Evolutionary conservation across 495 filamentous ascomycete species (phyloP).

Genomic region (Neurospora pannonica): DNA sequence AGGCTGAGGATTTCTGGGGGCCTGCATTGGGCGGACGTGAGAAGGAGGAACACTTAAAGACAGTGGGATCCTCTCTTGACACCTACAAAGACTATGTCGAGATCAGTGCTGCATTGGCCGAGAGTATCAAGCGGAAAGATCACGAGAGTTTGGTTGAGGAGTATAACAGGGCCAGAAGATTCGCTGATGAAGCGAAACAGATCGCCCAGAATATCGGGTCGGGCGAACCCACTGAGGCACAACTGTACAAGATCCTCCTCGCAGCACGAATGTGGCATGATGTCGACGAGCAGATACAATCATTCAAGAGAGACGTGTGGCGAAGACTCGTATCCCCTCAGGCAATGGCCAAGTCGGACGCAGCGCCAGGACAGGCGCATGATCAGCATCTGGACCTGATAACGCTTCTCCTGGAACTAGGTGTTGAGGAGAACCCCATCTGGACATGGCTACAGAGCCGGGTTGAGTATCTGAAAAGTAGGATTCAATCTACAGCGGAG

Average conservation of each 20-base stretch:
- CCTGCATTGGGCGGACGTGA: constrained; percentile 89
- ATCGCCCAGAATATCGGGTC: constrained; percentile 46
- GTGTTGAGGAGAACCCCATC: constrained; percentile 91
- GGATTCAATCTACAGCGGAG: constrained; percentile 68
- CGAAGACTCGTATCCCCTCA: constrained; percentile 55
- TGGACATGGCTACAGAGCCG: constrained; percentile 89
- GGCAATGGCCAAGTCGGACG: constrained; percentile 33
- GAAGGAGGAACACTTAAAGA: constrained; percentile 75
- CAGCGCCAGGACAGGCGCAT: constrained; percentile 37
- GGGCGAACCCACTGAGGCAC: constrained; percentile 49
- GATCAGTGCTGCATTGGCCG: constrained; percentile 63
- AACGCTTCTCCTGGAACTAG: constrained; percentile 75
- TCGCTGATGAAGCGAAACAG: constrained; percentile 62
- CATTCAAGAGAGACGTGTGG: constrained; percentile 87
- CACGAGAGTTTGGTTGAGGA: constrained; percentile 81
- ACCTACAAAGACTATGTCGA: constrained; percentile 72
- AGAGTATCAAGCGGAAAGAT: constrained; percentile 80
- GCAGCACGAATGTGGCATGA: constrained; percentile 93
- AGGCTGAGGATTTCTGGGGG: constrained; percentile 95
- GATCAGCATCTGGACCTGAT: constrained; percentile 90
- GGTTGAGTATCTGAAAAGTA: constrained; percentile 78
- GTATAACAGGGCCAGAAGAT: constrained; percentile 66
- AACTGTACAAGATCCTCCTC: constrained; percentile 75
- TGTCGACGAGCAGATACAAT: constrained; percentile 70
- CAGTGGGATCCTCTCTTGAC: constrained; percentile 63